These are phyloP conservation scores for Pinus albicaulis DNA, from an alignment of 75 land plant species.

Conservation along the genomic window DNA sequence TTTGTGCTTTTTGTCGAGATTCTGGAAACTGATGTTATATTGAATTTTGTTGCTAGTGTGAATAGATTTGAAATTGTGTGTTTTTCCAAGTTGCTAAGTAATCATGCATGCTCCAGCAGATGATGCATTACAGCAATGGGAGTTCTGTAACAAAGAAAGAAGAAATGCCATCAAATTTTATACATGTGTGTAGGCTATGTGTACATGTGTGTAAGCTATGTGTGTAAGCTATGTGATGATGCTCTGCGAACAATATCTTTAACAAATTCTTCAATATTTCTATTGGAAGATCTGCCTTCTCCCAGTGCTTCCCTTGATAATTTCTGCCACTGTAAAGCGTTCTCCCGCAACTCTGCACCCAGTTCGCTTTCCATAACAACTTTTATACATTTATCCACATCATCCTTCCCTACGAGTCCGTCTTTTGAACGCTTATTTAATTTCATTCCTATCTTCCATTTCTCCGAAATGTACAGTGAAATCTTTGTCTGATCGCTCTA, in stretches of 20 bases:
- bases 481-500: not conserved
- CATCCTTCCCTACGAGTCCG: conserved; percentile 23
- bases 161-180: conserved; percentile 19
- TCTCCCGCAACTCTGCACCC: conserved; percentile 22
- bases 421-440: conserved; percentile 2
- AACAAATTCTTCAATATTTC: conserved; percentile 23
- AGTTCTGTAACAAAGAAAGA: conserved; percentile 19
- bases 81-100: not conserved
- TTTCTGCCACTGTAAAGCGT: conserved; percentile 20
- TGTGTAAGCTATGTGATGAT: too few species aligned
- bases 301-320: conserved; percentile 23
- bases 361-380: conserved; percentile 24
- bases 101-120: conserved; percentile 21
- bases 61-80: not conserved
- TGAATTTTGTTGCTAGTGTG: not conserved
- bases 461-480: conserved; percentile 14
- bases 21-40: not conserved
- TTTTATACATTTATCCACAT: conserved; percentile 22
- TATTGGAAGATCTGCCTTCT: conserved; percentile 32
- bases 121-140: conserved; percentile 63
- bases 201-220: too few species aligned
- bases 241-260: not conserved
- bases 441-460: conserved; percentile 26
- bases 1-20: too few species aligned
- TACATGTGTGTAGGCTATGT: conserved; percentile 68